Percentiles rank a stretch among this genome's conserved stretches.
Evolutionary conservation across 169 alveolate species (phyloP).

Genomic region (Cryptosporidium xiaoi): DNA sequence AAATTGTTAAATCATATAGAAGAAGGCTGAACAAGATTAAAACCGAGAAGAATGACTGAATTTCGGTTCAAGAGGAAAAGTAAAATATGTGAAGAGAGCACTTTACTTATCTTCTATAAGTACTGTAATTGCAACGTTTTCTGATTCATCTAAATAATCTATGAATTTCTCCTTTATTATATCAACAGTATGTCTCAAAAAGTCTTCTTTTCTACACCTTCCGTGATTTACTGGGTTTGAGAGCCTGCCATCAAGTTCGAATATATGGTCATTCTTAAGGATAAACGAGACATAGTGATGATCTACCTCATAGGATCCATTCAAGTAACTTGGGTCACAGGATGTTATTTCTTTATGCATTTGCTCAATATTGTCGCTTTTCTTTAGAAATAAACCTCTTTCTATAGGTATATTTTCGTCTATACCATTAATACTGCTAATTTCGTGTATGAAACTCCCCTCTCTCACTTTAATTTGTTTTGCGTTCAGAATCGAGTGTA

Average conservation of each 20-base stretch:
- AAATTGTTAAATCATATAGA: not conserved
- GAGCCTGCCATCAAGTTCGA: constrained; percentile 54
- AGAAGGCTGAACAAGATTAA: not conserved
- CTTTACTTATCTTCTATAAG: not conserved
- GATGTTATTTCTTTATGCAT: constrained; percentile 18
- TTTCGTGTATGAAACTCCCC: constrained; percentile 7
- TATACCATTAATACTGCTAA: not conserved
- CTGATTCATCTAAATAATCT: not conserved
- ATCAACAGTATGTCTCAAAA: constrained; percentile 3
- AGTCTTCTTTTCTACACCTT: not conserved
- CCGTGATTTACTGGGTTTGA: constrained; percentile 48
- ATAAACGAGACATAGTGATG: constrained; percentile 37
- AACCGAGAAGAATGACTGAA: not conserved
- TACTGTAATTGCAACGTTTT: constrained; percentile 34
- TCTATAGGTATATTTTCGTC: not conserved
- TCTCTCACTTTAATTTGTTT: constrained; percentile 2
- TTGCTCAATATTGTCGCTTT: not conserved
- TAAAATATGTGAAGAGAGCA: not conserved
- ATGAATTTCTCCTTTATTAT: constrained; percentile 21
- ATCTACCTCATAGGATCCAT: not conserved
- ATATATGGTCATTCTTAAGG: not conserved
- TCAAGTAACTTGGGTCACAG: not conserved
- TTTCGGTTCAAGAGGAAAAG: not conserved
- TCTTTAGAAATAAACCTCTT: constrained; percentile 7
- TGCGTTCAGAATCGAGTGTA: constrained; percentile 34